phyloP scores from a whole-genome alignment of 2,329 filamentous ascomycete species.

The Plectosphaerella plurivora region DNA sequence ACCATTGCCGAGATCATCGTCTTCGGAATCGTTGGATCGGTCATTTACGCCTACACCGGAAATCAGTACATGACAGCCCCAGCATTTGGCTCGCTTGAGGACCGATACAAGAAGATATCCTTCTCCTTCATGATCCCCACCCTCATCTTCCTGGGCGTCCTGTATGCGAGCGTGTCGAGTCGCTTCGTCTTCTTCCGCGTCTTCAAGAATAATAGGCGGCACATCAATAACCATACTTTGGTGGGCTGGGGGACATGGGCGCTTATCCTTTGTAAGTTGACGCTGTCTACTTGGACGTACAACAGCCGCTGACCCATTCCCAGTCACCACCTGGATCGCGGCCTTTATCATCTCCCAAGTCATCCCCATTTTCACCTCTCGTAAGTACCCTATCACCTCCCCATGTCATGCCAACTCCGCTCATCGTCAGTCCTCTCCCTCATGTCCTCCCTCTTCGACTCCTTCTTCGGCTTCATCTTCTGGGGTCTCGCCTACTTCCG shows the following conservation, averaged over 20 bases:
- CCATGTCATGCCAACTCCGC: slow-evolving; percentile 22
- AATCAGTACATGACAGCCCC: slow-evolving; percentile 85
- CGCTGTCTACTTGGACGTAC: slow-evolving; percentile 1
- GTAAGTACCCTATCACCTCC: slow-evolving; percentile 30
- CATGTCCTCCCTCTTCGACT: slow-evolving; percentile 88
- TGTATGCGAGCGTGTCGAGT: slow-evolving; percentile 86
- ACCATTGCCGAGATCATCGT: slow-evolving; percentile 84
- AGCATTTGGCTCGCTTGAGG: slow-evolving; percentile 78
- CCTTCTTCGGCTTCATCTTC: slow-evolving; percentile 94
- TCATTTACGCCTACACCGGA: slow-evolving; percentile 84
- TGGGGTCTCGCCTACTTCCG: slow-evolving; percentile 80
- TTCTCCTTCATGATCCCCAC: slow-evolving; percentile 97
- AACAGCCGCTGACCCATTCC: background rate
- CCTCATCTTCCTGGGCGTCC: slow-evolving; percentile 82
- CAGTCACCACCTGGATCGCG: slow-evolving; percentile 69
- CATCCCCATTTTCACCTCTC: slow-evolving; percentile 86
- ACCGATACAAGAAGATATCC: slow-evolving; percentile 78
- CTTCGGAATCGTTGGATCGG: slow-evolving; percentile 75
- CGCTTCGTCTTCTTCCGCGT: slow-evolving; percentile 90
- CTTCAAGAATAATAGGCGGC: slow-evolving; percentile 67
- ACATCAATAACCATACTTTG: slow-evolving; percentile 76
- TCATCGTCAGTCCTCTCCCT: slow-evolving; percentile 52
- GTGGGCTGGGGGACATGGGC: slow-evolving; percentile 78
- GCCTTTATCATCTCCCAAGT: slow-evolving; percentile 90
- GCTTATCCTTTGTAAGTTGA: slow-evolving; percentile 57